Conservation (phyloP, 179 eudicot genomes). For the Beta macrorhiza region DNA sequence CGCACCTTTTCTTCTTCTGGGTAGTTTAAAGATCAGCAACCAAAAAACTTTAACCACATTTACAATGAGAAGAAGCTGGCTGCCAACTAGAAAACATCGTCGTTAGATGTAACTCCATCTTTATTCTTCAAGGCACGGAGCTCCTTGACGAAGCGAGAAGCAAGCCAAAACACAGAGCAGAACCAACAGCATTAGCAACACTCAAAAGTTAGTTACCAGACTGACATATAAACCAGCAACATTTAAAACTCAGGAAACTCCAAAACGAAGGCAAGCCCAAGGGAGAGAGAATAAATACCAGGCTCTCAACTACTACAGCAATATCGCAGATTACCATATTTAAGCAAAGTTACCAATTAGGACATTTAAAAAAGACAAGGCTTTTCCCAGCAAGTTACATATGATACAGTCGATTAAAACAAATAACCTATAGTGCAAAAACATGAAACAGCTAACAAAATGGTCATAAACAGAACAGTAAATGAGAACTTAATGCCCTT, state of each 20-base stretch:
- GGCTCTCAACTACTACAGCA: too few relatives aligned
- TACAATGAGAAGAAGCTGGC: not conserved
- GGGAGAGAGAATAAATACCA: too few relatives aligned
- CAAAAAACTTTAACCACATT: not conserved
- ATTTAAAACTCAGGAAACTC: too few relatives aligned
- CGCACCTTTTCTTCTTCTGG: not conserved
- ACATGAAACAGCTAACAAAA: constrained; percentile 3
- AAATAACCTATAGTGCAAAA: not conserved
- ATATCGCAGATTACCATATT: not conserved
- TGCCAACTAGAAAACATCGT: not conserved
- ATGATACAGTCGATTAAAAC: not conserved
- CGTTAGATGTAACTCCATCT: too few relatives aligned
- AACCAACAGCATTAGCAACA: too few relatives aligned
- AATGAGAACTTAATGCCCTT: constrained; percentile 34
- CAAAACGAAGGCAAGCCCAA: too few relatives aligned
- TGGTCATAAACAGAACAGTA: not conserved
- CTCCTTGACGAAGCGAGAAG: too few relatives aligned
- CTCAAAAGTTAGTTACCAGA: too few relatives aligned
- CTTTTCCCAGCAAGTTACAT: not conserved
- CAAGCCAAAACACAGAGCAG: too few relatives aligned
- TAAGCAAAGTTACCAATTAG: not conserved
- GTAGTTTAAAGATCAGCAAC: not conserved
- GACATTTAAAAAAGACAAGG: not conserved
- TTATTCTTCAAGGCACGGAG: too few relatives aligned
- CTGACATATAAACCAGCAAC: too few relatives aligned